These are phyloP conservation scores for Flaveria ramosissima DNA, from an alignment of 129 eudicot species.

Conservation along the genomic window DNA sequence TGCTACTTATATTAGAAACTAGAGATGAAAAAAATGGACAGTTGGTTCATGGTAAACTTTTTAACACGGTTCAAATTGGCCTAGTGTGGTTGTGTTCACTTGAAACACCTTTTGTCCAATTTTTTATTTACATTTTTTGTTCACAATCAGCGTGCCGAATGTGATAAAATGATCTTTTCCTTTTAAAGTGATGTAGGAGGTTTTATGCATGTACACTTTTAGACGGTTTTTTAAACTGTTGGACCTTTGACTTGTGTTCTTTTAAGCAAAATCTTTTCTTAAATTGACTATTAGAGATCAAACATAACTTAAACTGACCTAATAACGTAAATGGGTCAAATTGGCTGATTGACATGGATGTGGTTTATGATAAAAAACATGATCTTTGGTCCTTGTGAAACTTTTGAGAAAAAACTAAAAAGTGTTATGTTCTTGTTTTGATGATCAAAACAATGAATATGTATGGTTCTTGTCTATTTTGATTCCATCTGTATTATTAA, in stretches of 20 bases:
- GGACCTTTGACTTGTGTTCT: neutral
- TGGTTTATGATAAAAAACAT: neutral
- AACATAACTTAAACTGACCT: slow-evolving; percentile 1
- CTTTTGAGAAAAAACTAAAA: neutral
- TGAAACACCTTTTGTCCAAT: neutral
- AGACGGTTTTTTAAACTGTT: neutral
- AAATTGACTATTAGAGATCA: slow-evolving; percentile 6
- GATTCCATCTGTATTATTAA: slow-evolving; percentile 11
- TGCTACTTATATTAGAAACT: slow-evolving; percentile 5
- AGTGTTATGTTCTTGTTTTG: neutral
- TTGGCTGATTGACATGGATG: neutral
- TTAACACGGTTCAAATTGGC: neutral
- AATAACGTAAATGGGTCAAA: neutral
- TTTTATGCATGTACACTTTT: neutral
- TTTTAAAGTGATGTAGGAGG: neutral
- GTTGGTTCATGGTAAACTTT: neutral
- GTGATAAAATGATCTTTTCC: neutral
- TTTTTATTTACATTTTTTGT: neutral
- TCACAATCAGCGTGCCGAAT: neutral
- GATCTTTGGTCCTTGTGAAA: neutral
- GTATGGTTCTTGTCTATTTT: neutral
- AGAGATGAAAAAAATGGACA: neutral
- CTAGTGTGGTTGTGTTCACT: neutral
- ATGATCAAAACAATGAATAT: slow-evolving; percentile 2
- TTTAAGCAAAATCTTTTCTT: neutral